Percentiles rank a stretch among this genome's conserved stretches.
phyloP scores from a whole-genome alignment of 2,329 filamentous ascomycete genomes.

The Alternaria triticina region DNA sequence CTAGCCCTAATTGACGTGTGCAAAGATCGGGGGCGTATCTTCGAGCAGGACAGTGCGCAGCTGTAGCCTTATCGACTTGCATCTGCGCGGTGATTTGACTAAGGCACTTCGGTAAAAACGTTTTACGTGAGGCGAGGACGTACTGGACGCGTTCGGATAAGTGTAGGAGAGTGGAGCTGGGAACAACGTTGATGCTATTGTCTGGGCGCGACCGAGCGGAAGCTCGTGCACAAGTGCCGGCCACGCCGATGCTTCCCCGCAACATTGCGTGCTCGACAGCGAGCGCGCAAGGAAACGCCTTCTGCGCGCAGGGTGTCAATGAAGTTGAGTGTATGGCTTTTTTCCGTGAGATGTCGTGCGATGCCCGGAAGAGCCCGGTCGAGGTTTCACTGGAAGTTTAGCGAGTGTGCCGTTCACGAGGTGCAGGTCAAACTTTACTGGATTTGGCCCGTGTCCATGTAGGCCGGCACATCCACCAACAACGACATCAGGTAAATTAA shows the following conservation, averaged over 20 bases:
- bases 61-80: constrained; percentile 45
- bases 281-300: neutral
- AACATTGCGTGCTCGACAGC: neutral
- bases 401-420: constrained; percentile 2
- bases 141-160: constrained; percentile 14
- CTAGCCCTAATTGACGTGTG: constrained; percentile 25
- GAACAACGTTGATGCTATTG: constrained; percentile 10
- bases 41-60: constrained; percentile 24
- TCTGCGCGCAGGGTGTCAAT: neutral
- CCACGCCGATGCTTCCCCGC: neutral
- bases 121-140: constrained; percentile 27
- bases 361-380: neutral
- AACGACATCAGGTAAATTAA: neutral
- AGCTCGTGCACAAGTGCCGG: neutral
- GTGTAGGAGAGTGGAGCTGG: constrained; percentile 14
- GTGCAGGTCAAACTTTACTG: neutral
- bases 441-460: neutral
- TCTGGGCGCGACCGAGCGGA: neutral
- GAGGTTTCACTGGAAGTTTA: neutral
- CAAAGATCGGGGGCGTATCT: constrained; percentile 14
- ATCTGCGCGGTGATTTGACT: constrained; percentile 35
- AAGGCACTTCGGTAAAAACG: constrained; percentile 43
- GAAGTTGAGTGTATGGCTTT: neutral
- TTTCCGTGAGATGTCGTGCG: neutral
- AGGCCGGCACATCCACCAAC: neutral